These are phyloP conservation scores for Metschnikowia peoriensis DNA, from an alignment of 805 yeast genomes.

Conservation along the genomic window DNA sequence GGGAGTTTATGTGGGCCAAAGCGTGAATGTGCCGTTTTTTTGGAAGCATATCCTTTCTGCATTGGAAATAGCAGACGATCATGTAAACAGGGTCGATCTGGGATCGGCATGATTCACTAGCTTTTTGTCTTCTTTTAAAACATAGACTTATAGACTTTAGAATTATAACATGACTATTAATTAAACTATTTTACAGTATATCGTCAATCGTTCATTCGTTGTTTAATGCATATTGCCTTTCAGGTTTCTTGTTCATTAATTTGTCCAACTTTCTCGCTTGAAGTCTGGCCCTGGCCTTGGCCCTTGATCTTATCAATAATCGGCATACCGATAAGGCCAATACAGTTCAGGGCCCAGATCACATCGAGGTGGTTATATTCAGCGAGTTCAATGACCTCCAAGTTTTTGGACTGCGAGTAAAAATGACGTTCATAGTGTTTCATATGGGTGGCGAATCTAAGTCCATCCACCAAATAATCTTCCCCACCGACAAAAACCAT, in stretches of 20 bases:
- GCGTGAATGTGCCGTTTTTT: slow-evolving; percentile 13
- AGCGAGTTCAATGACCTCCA: slow-evolving; percentile 46
- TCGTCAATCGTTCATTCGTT: neutral
- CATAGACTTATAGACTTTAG: neutral
- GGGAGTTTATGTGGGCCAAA: slow-evolving; percentile 14
- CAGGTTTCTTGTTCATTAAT: neutral
- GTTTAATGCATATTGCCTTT: neutral
- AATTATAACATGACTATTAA: neutral
- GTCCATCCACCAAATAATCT: slow-evolving; percentile 80
- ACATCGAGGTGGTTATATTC: slow-evolving; percentile 87
- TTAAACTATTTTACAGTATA: neutral
- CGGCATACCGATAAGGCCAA: slow-evolving; percentile 57
- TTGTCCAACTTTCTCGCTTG: neutral
- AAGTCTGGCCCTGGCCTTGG: neutral
- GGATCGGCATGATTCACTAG: too few species aligned
- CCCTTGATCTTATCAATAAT: slow-evolving; percentile 18
- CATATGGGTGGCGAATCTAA: slow-evolving; percentile 63
- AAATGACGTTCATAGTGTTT: slow-evolving; percentile 50
- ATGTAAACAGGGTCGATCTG: neutral
- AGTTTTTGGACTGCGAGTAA: slow-evolving; percentile 34
- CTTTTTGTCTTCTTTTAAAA: too few species aligned
- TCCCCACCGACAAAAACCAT: slow-evolving; percentile 66
- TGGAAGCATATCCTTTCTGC: slow-evolving; percentile 16
- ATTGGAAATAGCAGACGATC: slow-evolving; percentile 15
- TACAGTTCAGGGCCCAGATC: slow-evolving; percentile 83